Base-by-base conservation (phyloP, 1,284 basidiomycete genomes). In the Malassezia brasiliensis region DNA sequence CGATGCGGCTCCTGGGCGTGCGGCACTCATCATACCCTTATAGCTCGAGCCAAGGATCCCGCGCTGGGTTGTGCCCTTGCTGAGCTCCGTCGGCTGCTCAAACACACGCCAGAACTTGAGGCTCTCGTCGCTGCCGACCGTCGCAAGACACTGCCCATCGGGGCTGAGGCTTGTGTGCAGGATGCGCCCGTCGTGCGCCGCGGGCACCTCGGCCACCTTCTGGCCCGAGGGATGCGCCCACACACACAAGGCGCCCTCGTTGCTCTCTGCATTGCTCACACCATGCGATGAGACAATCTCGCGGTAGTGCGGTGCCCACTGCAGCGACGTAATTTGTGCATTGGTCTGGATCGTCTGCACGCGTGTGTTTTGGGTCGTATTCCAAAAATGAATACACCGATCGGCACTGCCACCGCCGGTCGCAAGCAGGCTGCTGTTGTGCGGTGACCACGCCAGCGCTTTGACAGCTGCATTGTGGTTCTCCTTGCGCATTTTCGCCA, bases 361-460 rank as follows among this genome's bases (percentile, higher is more conserved):
- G 12, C 69, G 64, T 25, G 72, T 64, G 58, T 65, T 65, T 22
- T 67, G 63, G 20, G 69, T 70, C 38, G 69, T 70, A 55, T 74
- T 74, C 90, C 90, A 94, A 60, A 94, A 81, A 72, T 96, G 88
- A 65, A 96, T 88, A 22, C 85, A 88, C 37, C 89, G 87, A 72
- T 98, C 93, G 60, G 87, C 87, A 0, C 90, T 91, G 0, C 94
- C 94, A 1, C 94, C 94, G 0, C 94, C 94, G 0, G 87, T 85
- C 0, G 93, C 93, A 45, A 98, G 82, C 8, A 98, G 79, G 9
- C 86, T 86, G 0, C 86, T 83, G 77, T 93, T 88, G 90, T 93
- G 96, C 0, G 93, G 90, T 64, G 89, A 96, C 90, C 94, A 99
- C 0, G 90, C 88, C 42, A 99, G 79, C 0, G 90, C 91, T 49